Percentiles rank a stretch among this genome's conserved stretches.
phyloP scores from a whole-genome alignment of 2,329 filamentous ascomycete genomes.

The Fusarium caatingaense region DNA sequence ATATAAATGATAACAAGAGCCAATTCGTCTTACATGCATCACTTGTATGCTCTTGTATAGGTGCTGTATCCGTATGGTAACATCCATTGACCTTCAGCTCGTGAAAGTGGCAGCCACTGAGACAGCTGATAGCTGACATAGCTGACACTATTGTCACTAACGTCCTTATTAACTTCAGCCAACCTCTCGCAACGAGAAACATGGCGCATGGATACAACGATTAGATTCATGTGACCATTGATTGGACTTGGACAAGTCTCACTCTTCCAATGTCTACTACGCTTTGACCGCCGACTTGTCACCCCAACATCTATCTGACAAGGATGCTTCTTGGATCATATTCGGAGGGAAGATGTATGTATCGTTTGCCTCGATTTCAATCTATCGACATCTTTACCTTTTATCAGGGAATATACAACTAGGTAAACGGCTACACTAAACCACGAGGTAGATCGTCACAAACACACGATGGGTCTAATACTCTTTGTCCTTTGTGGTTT shows the following conservation, averaged over 20 bases:
- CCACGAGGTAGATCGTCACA: no score
- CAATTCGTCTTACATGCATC: not conserved
- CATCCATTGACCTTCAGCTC: not conserved
- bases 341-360: not conserved
- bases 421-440: no score
- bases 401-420: no score
- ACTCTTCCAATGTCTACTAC: conserved; percentile 2
- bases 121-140: not conserved
- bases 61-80: not conserved
- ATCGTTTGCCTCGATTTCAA: not conserved
- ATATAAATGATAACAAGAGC: not conserved
- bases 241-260: not conserved
- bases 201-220: not conserved
- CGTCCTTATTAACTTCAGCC: conserved; percentile 1
- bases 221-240: not conserved
- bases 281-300: conserved; percentile 6
- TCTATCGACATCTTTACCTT: no score
- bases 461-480: no score
- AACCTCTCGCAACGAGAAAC: not conserved
- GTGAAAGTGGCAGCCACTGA: not conserved
- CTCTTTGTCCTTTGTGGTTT: no score
- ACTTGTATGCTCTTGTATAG: not conserved
- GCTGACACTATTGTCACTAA: conserved; percentile 17
- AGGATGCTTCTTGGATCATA: not conserved
- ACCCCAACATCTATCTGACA: not conserved